Conservation (phyloP, 768 basidiomycete species). For the Asterophora lycoperdoides region DNA sequence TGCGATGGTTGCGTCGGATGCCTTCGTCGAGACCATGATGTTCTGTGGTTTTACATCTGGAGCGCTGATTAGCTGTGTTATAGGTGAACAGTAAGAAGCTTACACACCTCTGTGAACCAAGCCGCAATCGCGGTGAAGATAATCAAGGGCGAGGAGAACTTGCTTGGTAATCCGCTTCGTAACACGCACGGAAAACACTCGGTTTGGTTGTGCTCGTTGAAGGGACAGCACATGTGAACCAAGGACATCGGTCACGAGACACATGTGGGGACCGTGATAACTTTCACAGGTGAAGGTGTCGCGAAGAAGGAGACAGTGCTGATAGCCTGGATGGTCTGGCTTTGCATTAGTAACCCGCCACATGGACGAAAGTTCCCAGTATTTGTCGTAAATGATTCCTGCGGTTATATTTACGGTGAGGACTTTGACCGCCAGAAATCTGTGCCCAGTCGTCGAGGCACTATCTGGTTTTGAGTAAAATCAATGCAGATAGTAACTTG, state of each 20-base stretch:
- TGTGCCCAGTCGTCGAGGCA: not conserved
- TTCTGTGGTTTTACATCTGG: not conserved
- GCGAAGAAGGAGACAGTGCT: conserved; percentile 4
- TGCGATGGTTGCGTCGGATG: conserved; percentile 3
- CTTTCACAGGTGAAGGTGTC: not conserved
- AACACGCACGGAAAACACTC: conserved; percentile 9
- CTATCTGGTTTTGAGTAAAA: not conserved
- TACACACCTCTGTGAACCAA: conserved; percentile 20
- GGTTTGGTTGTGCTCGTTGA: not conserved
- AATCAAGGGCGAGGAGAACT: conserved; percentile 23
- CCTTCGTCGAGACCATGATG: not conserved
- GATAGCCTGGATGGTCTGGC: not conserved
- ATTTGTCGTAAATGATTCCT: not conserved
- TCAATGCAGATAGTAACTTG: conserved; percentile 5
- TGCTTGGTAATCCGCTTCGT: conserved; percentile 22
- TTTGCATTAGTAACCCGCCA: not conserved
- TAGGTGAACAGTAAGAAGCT: too few relatives aligned
- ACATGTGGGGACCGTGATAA: not conserved
- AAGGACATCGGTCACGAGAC: conserved; percentile 3
- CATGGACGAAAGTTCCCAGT: not conserved
- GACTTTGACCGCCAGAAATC: not conserved
- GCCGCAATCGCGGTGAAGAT: conserved; percentile 22
- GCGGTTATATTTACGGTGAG: not conserved
- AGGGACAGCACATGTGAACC: not conserved
- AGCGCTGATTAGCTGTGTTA: not conserved